Conservation (phyloP, 805 yeast species). For the Candida ficus region DNA sequence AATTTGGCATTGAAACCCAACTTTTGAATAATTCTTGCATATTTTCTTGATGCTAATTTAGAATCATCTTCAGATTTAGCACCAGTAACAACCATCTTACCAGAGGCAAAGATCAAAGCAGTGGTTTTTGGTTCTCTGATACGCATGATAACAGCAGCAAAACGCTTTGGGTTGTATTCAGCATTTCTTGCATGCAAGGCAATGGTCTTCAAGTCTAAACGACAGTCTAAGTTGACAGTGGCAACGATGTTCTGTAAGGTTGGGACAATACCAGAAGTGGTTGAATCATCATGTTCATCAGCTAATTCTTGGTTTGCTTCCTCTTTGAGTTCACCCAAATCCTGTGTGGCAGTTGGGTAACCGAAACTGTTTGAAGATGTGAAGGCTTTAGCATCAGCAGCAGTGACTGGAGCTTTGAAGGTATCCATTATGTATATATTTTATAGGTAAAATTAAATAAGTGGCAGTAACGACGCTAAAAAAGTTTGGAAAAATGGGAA, state of each 20-base stretch:
- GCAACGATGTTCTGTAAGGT: constrained; percentile 94
- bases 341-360: constrained; percentile 25
- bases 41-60: constrained; percentile 95
- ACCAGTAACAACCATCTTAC: constrained; percentile 99
- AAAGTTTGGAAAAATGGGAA: neutral
- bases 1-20: constrained; percentile 97
- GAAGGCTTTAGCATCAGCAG: constrained; percentile 26
- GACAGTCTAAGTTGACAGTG: constrained; percentile 93
- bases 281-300: constrained; percentile 48
- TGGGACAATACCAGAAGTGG: constrained; percentile 94
- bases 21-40: constrained; percentile 96
- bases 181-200: constrained; percentile 99
- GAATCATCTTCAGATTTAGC: constrained; percentile 98
- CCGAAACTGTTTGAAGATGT: constrained; percentile 24
- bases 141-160: constrained; percentile 99
- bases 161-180: constrained; percentile 96
- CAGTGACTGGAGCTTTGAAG: constrained; percentile 25
- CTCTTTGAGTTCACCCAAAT: constrained; percentile 19
- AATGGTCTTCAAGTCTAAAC: constrained; percentile 92
- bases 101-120: constrained; percentile 95
- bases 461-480: no score
- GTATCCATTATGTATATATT: constrained; percentile 19
- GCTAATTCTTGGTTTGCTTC: constrained; percentile 4
- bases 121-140: constrained; percentile 98
- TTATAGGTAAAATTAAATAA: neutral